Evolutionary conservation across 164 flowering plant genomes (phyloP).

Genomic region (Taxillus chinensis): DNA sequence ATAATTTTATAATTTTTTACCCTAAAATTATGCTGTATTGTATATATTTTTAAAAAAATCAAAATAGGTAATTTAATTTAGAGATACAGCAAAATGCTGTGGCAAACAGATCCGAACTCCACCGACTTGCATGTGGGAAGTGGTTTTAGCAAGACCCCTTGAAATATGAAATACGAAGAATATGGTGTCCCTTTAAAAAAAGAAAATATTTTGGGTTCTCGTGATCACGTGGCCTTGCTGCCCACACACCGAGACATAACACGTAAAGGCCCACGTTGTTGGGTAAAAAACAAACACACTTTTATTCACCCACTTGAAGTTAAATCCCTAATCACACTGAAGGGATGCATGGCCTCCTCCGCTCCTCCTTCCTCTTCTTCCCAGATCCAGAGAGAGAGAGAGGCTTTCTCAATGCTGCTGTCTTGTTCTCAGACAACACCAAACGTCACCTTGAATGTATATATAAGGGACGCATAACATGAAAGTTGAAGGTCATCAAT

Average conservation of each 20-base stretch:
- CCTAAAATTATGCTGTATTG: too few species aligned
- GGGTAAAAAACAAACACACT: slow-evolving; percentile 19
- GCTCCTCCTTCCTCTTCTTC: slow-evolving; percentile 10
- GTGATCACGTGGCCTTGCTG: slow-evolving; percentile 1
- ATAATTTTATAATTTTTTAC: too few species aligned
- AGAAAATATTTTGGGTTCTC: not conserved
- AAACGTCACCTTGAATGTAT: slow-evolving; percentile 23
- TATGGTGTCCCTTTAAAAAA: too few species aligned
- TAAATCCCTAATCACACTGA: slow-evolving; percentile 16
- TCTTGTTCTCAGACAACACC: slow-evolving; percentile 29
- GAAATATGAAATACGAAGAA: too few species aligned
- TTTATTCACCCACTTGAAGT: slow-evolving; percentile 23
- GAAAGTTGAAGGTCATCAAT: too few species aligned
- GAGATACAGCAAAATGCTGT: too few species aligned
- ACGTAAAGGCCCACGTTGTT: slow-evolving; percentile 2
- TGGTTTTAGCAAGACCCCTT: too few species aligned
- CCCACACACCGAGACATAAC: not conserved
- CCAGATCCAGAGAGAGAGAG: slow-evolving; percentile 18
- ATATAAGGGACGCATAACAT: too few species aligned
- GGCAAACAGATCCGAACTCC: too few species aligned
- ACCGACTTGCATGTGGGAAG: too few species aligned
- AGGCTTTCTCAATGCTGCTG: slow-evolving; percentile 29
- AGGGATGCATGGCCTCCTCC: slow-evolving; percentile 2
- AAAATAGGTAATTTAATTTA: too few species aligned
- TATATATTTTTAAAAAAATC: too few species aligned